Percentiles rank a stretch among this genome's conserved stretches.
phyloP scores from a whole-genome alignment of 495 filamentous ascomycete species.

The Trichoderma orchidacearum region DNA sequence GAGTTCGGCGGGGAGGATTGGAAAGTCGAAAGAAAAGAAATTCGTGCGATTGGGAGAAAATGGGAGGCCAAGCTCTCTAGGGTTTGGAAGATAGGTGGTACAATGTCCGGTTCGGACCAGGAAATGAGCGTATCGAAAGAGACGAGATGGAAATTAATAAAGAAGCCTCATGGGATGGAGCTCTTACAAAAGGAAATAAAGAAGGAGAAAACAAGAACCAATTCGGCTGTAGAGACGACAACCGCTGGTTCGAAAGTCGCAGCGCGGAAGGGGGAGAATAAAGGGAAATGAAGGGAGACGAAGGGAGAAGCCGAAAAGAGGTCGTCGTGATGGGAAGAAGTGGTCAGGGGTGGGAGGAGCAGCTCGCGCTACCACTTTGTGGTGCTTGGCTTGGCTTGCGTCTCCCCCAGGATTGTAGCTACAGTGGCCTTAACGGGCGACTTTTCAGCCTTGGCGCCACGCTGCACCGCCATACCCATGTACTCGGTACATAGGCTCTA shows the following conservation, averaged over 20 bases:
- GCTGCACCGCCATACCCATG: not conserved
- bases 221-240: not conserved
- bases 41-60: not conserved
- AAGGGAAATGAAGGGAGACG: not conserved
- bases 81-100: not conserved
- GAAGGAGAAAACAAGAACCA: not conserved
- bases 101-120: not conserved
- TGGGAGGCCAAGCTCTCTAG: not conserved
- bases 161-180: constrained; percentile 1
- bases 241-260: not conserved
- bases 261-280: not conserved
- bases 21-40: not conserved
- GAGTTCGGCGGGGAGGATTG: not conserved
- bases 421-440: constrained; percentile 19
- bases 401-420: constrained; percentile 5
- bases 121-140: constrained; percentile 1
- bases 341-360: not conserved
- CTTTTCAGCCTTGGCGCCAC: not conserved
- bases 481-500: too few species aligned
- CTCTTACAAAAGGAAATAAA: not conserved
- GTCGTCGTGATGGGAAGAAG: not conserved
- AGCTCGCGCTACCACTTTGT: not conserved
- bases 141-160: not conserved
- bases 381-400: not conserved
- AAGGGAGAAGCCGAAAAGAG: not conserved